phyloP scores from a whole-genome alignment of 345 rosid genomes.

The Eucalyptus dawsonii region DNA sequence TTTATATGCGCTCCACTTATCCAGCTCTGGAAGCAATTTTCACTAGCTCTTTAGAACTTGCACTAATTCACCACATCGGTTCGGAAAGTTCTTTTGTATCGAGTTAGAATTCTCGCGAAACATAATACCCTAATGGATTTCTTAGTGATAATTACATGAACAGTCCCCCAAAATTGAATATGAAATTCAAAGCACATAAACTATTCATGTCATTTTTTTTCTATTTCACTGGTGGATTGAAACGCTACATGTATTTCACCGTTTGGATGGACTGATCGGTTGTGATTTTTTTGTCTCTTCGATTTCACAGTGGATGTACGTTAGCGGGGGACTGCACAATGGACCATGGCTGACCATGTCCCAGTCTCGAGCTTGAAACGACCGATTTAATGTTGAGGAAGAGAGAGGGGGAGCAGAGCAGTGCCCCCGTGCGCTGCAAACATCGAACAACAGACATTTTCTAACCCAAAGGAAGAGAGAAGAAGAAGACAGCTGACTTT shows the following conservation, averaged over 20 bases:
- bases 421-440: background rate
- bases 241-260: background rate
- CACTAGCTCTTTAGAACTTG: background rate
- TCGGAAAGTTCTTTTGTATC: rapidly evolving
- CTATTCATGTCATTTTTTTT: too few relatives aligned
- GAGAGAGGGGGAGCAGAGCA: background rate
- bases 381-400: background rate
- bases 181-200: too few relatives aligned
- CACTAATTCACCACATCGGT: background rate
- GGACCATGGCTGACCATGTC: background rate
- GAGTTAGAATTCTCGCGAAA: rapidly evolving
- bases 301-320: background rate
- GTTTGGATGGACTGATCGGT: background rate
- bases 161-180: rapidly evolving
- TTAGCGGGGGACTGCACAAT: rapidly evolving
- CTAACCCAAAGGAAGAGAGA: background rate
- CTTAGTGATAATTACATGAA: too few relatives aligned
- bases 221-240: background rate
- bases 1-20: background rate
- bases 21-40: background rate
- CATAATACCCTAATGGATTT: too few relatives aligned
- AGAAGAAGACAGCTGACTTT: background rate
- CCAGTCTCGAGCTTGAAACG: background rate
- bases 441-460: background rate
- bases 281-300: background rate